phyloP scores from a whole-genome alignment of 2,329 filamentous ascomycete genomes.

The Beauveria sp. region DNA sequence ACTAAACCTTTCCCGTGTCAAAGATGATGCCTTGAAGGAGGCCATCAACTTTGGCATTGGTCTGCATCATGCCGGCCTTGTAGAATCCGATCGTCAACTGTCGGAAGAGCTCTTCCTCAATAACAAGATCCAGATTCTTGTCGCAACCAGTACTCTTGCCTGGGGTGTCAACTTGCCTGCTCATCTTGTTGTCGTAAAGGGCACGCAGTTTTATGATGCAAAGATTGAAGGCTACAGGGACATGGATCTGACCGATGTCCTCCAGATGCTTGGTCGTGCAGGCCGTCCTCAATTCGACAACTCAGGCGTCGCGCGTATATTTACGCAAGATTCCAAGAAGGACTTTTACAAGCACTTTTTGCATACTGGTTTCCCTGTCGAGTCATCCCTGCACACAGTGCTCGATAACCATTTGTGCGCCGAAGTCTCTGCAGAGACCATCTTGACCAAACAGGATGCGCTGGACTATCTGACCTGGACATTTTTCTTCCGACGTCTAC shows the following conservation, averaged over 20 bases:
- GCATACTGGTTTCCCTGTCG: conserved; percentile 94
- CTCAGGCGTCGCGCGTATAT: conserved; percentile 92
- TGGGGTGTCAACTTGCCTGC: conserved; percentile 98
- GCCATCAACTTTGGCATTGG: conserved; percentile 97
- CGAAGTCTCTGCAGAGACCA: conserved; percentile 87
- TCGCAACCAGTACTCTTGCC: conserved; percentile 90
- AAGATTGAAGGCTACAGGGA: conserved; percentile 97
- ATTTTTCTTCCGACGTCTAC: conserved; percentile 93
- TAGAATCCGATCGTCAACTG: conserved; percentile 86
- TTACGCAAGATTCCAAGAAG: conserved; percentile 96
- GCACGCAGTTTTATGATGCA: conserved; percentile 95
- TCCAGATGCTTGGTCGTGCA: conserved; percentile 95
- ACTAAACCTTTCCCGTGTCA: conserved; percentile 78
- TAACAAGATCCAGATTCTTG: conserved; percentile 95
- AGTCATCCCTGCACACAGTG: conserved; percentile 92
- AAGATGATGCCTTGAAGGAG: conserved; percentile 86
- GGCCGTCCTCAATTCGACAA: conserved; percentile 94
- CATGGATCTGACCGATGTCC: conserved; percentile 96
- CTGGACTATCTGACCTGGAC: conserved; percentile 98
- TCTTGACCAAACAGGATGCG: conserved; percentile 91
- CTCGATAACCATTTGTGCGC: conserved; percentile 94
- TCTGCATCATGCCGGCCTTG: conserved; percentile 90
- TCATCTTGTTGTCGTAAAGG: conserved; percentile 94
- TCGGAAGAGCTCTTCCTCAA: conserved; percentile 92
- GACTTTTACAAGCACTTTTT: conserved; percentile 99